Base-by-base conservation (phyloP, 176 grass and related monocot genomes). In the Themeda triandra region DNA sequence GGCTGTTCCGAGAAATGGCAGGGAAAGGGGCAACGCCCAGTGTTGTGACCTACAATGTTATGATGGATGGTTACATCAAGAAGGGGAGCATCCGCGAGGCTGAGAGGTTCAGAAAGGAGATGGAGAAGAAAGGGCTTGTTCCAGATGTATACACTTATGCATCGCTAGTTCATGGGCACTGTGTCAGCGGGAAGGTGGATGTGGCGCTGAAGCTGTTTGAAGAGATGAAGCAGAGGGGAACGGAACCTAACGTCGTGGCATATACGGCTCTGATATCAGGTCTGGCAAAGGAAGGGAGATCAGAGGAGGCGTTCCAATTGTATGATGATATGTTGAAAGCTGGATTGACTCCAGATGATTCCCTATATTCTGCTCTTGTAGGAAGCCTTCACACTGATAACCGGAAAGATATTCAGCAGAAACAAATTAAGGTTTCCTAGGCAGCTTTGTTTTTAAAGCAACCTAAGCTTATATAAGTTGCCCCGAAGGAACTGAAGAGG, bases 81-180 rank as follows among this genome's bases (percentile, higher is more conserved):
- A 95, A 92, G 67, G 83, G 92, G 14, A 90, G 77, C 45, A 86
- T 95, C 77, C 86, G 69, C 0, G 96, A 98, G 86, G 96, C 93
- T 11, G 96, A 93, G 79, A 86, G 83, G 77, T 81, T 98, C 45
- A 93, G 83, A 78, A 90, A 87, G 73, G 92, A 93, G 83, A 98
- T 95, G 96, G 96, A 95, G 48, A 98, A 88, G 81, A 98, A 94
- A 87, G 93, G 91, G 66, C 63, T 98, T 77, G 71, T 87, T 51
- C 82, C 86, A 17, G 96, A 95, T 51, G 65, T 91, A 19, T 95
- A 95, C 87, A 94, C 91, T 13, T 98, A 98, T 64, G 80, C 91
- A 64, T 86, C 89, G 13, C 82, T 98, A 48, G 86, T 96, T 41
- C 96, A 98, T 63, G 88, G 93, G 23, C 87, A 94, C 71, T 98